These are phyloP conservation scores for Mariannaea sp. DNA, from an alignment of 2,329 filamentous ascomycete genomes.

Conservation along the genomic window DNA sequence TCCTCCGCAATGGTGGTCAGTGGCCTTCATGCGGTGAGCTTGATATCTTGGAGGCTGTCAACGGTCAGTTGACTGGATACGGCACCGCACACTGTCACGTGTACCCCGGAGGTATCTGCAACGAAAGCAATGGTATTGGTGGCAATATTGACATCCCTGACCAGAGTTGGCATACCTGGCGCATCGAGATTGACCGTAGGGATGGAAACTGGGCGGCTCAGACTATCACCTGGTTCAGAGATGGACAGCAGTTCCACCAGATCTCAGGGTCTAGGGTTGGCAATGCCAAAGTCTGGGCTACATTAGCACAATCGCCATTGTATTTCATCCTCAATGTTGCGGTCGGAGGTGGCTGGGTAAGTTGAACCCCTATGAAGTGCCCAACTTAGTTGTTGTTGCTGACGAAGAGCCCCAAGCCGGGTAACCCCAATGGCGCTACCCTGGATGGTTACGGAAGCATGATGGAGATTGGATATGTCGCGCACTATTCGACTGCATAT, in stretches of 20 bases:
- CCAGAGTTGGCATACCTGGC: conserved; percentile 54
- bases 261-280: conserved; percentile 52
- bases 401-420: conserved; percentile 45
- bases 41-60: conserved; percentile 61
- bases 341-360: conserved; percentile 58
- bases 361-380: conserved; percentile 29
- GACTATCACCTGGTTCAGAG: conserved; percentile 56
- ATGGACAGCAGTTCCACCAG: conserved; percentile 50
- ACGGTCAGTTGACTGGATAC: conserved; percentile 52
- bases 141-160: conserved; percentile 44
- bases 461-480: conserved; percentile 54
- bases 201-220: conserved; percentile 51
- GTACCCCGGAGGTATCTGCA: conserved; percentile 53
- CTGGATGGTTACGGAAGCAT: conserved; percentile 48
- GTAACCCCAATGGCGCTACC: conserved; percentile 52
- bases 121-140: conserved; percentile 54
- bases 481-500: conserved; percentile 34
- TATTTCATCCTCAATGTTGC: conserved; percentile 61
- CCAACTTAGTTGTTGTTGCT: background rate
- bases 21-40: conserved; percentile 63
- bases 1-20: conserved; percentile 50
- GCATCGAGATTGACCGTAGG: conserved; percentile 55
- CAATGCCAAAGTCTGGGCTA: conserved; percentile 52
- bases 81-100: conserved; percentile 59
- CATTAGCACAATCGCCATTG: conserved; percentile 55